phyloP scores from a whole-genome alignment of 2,329 filamentous ascomycete species.

The Zymoseptoria brevis region DNA sequence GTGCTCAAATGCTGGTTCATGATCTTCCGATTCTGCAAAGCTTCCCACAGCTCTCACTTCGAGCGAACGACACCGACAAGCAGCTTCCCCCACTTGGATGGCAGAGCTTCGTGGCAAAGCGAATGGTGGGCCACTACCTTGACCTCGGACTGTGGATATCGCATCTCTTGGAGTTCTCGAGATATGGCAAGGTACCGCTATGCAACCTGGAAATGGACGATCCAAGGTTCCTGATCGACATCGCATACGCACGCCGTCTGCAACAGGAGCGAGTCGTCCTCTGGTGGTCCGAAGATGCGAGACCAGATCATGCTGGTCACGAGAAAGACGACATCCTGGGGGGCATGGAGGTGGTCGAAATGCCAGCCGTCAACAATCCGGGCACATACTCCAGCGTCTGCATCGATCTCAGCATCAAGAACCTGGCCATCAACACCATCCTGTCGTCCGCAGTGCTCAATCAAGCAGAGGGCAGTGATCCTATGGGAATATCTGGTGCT shows the following conservation, averaged over 20 bases:
- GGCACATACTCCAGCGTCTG: conserved; percentile 94
- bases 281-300: conserved; percentile 87
- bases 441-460: conserved; percentile 94
- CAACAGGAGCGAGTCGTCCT: conserved; percentile 88
- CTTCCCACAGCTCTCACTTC: conserved; percentile 73
- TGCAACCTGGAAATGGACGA: conserved; percentile 95
- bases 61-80: conserved; percentile 75
- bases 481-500: conserved; percentile 74
- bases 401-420: conserved; percentile 87
- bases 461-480: conserved; percentile 84
- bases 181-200: conserved; percentile 88
- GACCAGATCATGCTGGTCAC: conserved; percentile 91
- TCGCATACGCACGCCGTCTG: conserved; percentile 83
- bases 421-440: conserved; percentile 95
- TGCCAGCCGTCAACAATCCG: conserved; percentile 88
- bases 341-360: conserved; percentile 70
- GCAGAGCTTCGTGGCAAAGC: conserved; percentile 81
- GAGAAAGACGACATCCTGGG: conserved; percentile 85
- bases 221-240: conserved; percentile 87
- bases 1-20: conserved; percentile 69
- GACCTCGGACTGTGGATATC: conserved; percentile 87
- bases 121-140: conserved; percentile 81
- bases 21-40: conserved; percentile 78
- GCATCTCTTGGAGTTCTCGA: conserved; percentile 76
- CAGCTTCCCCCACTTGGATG: conserved; percentile 86